Conservation (phyloP, 139 green algal species). For the Marvania coccoides region DNA sequence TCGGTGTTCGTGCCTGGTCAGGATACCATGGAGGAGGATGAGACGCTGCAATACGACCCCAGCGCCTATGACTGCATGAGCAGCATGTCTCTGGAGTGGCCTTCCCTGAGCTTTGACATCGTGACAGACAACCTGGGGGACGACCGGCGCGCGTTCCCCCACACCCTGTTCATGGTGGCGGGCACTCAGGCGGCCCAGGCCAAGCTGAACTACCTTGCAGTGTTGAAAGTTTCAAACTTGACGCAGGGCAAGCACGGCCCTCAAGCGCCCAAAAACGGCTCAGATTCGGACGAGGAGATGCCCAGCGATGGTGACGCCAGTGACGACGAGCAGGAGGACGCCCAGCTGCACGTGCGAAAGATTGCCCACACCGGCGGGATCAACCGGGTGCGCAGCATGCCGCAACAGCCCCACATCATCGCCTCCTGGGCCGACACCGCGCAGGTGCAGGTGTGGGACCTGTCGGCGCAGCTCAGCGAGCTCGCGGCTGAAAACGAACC, state of each 20-base stretch:
- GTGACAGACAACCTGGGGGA: slow-evolving; percentile 76
- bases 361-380: slow-evolving; percentile 73
- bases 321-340: slow-evolving; percentile 53
- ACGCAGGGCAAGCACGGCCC: slow-evolving; percentile 39
- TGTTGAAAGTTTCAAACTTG: slow-evolving; percentile 64
- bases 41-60: slow-evolving; percentile 92
- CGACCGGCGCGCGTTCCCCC: slow-evolving; percentile 71
- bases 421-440: slow-evolving; percentile 87
- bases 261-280: neutral
- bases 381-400: slow-evolving; percentile 87
- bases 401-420: slow-evolving; percentile 75
- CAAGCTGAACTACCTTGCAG: slow-evolving; percentile 68
- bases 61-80: slow-evolving; percentile 94
- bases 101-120: slow-evolving; percentile 93
- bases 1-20: slow-evolving; percentile 79
- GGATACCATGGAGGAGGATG: slow-evolving; percentile 66
- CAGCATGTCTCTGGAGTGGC: slow-evolving; percentile 80
- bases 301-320: slow-evolving; percentile 3
- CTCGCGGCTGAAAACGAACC: slow-evolving; percentile 40
- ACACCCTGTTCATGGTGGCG: slow-evolving; percentile 77
- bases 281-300: slow-evolving; percentile 6
- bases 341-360: slow-evolving; percentile 37
- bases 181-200: slow-evolving; percentile 59
- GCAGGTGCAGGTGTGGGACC: slow-evolving; percentile 75
- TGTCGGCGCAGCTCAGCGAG: slow-evolving; percentile 47